These are phyloP conservation scores for Cinnamomum micranthum DNA, from an alignment of 164 flowering plant species.

Conservation along the genomic window DNA sequence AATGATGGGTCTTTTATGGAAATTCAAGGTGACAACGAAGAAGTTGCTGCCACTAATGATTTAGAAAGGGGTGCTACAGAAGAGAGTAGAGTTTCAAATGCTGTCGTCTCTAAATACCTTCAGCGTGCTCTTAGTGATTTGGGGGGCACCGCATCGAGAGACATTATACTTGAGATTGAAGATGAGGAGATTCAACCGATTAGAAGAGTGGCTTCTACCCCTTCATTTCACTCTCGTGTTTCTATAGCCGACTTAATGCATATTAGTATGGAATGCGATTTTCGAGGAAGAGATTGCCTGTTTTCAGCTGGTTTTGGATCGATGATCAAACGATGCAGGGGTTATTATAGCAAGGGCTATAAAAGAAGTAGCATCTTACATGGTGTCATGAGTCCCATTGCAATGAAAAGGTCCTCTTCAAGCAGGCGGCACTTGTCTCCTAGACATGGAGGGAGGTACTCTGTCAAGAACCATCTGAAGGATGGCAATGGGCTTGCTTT, in stretches of 20 bases:
- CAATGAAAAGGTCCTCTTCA: conserved; percentile 66
- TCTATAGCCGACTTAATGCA: conserved; percentile 1
- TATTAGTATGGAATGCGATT: neutral
- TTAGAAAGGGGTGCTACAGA: conserved; percentile 17
- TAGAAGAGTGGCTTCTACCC: conserved; percentile 14
- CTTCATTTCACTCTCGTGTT: neutral
- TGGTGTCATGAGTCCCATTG: conserved; percentile 32
- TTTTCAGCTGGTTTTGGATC: conserved; percentile 21
- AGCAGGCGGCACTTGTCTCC: conserved; percentile 52
- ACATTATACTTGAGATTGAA: conserved; percentile 37
- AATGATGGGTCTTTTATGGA: conserved; percentile 7
- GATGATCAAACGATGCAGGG: conserved; percentile 21
- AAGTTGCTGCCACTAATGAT: conserved; percentile 8
- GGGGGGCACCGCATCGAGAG: conserved; percentile 23
- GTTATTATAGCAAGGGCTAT: conserved; percentile 22
- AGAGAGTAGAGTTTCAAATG: neutral
- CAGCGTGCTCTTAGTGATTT: conserved; percentile 26
- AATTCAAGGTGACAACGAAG: conserved; percentile 19
- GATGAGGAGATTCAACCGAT: conserved; percentile 15
- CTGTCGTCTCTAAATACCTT: conserved; percentile 22
- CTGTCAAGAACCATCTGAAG: neutral
- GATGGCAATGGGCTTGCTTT: neutral
- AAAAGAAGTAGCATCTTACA: conserved; percentile 33
- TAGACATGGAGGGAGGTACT: conserved; percentile 30
- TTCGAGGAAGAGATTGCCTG: conserved; percentile 5